Percentiles rank a stretch among this genome's conserved stretches.
Conservation (phyloP, 805 yeast species). For the Ogataea nitratoaversa region DNA sequence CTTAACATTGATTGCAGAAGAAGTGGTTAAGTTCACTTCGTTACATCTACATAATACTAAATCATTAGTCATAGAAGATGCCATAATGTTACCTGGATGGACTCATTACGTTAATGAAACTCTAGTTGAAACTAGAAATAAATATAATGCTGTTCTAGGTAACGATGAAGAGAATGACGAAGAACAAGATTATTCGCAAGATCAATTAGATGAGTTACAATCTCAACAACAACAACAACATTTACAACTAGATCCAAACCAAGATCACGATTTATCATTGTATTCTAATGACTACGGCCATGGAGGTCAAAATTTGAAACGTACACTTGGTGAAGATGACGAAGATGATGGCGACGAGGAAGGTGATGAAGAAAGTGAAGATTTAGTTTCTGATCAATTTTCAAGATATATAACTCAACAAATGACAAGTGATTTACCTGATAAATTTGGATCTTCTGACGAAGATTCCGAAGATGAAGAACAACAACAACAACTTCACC, state of each 20-base stretch:
- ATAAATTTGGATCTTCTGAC: constrained; percentile 47
- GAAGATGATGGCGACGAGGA: constrained; percentile 13
- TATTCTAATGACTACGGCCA: constrained; percentile 6
- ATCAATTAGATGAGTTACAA: constrained; percentile 4
- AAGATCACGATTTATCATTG: constrained; percentile 20
- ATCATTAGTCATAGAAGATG: constrained; percentile 47
- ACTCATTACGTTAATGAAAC: constrained; percentile 76
- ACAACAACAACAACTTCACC: constrained; percentile 6
- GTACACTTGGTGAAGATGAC: constrained; percentile 4
- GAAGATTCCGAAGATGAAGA: constrained; percentile 56
- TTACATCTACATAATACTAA: constrained; percentile 38
- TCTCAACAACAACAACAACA: constrained; percentile 9
- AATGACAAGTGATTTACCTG: constrained; percentile 50
- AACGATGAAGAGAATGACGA: constrained; percentile 35
- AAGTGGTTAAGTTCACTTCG: constrained; percentile 75
- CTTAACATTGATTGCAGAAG: constrained; percentile 87
- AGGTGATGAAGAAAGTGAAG: constrained; percentile 18
- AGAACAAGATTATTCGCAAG: constrained; percentile 30
- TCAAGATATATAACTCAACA: constrained; percentile 76
- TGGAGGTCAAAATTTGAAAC: constrained; percentile 8
- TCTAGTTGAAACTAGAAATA: constrained; percentile 83
- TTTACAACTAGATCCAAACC: constrained; percentile 22
- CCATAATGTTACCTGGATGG: constrained; percentile 62
- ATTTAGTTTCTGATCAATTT: constrained; percentile 45
- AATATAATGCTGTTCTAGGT: constrained; percentile 90